Conservation (phyloP, 805 yeast species). For the Suhomyces xylopsoci region DNA sequence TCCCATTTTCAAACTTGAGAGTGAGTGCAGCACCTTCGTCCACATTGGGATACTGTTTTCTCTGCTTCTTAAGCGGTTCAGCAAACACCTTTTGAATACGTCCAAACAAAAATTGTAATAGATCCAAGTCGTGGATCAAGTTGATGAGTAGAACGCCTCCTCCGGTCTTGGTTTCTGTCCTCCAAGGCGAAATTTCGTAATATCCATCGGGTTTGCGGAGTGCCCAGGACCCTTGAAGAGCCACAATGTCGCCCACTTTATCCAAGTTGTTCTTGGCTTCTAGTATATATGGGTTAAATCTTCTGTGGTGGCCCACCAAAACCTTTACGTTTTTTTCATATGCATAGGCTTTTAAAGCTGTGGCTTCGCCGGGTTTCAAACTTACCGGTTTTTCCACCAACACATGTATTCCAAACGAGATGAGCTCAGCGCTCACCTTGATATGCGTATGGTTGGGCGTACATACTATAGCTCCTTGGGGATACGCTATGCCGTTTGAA, state of each 20-base stretch:
- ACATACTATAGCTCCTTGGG: conserved; percentile 40
- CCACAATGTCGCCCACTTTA: conserved; percentile 31
- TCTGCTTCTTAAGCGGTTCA: conserved; percentile 32
- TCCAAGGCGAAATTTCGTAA: conserved; percentile 38
- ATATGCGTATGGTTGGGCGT: conserved; percentile 44
- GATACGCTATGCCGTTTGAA: conserved; percentile 17
- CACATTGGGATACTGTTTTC: conserved; percentile 24
- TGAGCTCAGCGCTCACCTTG: conserved; percentile 30
- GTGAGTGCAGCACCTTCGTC: conserved; percentile 45
- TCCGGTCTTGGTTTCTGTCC: conserved; percentile 31
- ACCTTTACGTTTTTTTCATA: conserved; percentile 24
- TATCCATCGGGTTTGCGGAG: conserved; percentile 33
- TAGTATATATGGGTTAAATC: conserved; percentile 41
- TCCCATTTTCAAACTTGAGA: conserved; percentile 34
- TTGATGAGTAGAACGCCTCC: conserved; percentile 42
- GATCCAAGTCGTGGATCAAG: conserved; percentile 41
- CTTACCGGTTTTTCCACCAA: conserved; percentile 42
- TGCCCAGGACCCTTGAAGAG: conserved; percentile 43
- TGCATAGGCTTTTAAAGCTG: conserved; percentile 28
- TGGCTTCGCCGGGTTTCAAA: conserved; percentile 32
- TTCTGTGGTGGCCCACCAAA: conserved; percentile 41
- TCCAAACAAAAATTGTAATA: conserved; percentile 39
- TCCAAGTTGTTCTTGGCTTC: conserved; percentile 33
- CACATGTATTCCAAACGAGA: conserved; percentile 33
- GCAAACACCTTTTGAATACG: conserved; percentile 39